Base-by-base conservation (phyloP, 257 asterid species). In the Verbascum thapsus region DNA sequence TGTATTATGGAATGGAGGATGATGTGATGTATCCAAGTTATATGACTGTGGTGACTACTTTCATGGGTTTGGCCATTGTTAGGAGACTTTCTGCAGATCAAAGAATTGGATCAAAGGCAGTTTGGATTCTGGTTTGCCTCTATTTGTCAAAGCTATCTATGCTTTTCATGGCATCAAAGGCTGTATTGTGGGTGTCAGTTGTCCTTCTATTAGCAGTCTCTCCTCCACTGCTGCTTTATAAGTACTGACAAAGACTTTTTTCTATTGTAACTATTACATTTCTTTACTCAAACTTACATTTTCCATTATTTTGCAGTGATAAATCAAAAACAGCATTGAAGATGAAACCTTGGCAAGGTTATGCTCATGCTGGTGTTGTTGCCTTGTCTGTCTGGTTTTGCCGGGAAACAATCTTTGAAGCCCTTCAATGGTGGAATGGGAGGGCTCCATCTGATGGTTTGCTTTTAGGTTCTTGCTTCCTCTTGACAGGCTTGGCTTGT, bases 381-480 rank as follows among this genome's bases (percentile, higher is more conserved):
- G 90, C 95, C 72, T 76, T 87, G 44, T 87, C 97, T 34, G 95
- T 87, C 45, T 94, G 95, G 96, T 87, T 87, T 70, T 90, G 85
- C 67, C 90, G 96, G 37, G 99, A 94, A 67, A 94, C 99, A 51
- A 76, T 94, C 63, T 94, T 94, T 70, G 97, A 94, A 80, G 90
- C 92, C 76, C 96, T 94, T 69, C 99, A 84, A 49, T 94, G 99
- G 97, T 94, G 95, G 99, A 67, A 84, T 68, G 99, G 99, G 61
- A 87, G 99, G 78, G 75, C 94, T 73, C 99, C 99, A 57, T 84
- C 97, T 48, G 97, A 90, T 76, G 99, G 97, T 64, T 82, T 94
- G 78, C 88, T 90, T 60, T 76, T 94, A 69, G 99, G 99, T 32
- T 73, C 88, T 57, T 87, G 95, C 85, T 84, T 90, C 67, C 85